A percentile compares a stretch with the other conserved stretches of the same genome.
These are phyloP conservation scores for Claviceps pazoutovae DNA, from an alignment of 2,329 filamentous ascomycete genomes.

Conservation along the genomic window DNA sequence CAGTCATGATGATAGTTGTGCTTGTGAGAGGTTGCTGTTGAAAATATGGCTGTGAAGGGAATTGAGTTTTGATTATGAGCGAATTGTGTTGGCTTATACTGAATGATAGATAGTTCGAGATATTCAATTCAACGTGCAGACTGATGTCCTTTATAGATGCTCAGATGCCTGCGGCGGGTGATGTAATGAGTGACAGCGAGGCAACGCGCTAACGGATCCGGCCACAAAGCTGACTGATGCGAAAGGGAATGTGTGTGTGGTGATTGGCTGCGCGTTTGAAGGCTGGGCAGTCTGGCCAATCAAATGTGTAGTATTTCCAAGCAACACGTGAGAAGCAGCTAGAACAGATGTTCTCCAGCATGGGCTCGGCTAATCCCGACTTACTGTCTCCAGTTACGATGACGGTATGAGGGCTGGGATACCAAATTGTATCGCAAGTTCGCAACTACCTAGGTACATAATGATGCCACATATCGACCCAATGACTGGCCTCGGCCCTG, in stretches of 20 bases:
- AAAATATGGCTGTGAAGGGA: neutral
- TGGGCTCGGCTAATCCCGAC: no score
- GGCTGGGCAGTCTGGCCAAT: neutral
- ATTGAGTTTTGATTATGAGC: neutral
- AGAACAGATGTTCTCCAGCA: slow-evolving; percentile 23
- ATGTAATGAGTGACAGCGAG: neutral
- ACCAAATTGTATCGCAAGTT: no score
- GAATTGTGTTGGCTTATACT: neutral
- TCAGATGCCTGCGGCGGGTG: neutral
- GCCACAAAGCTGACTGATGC: neutral
- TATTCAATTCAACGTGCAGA: neutral
- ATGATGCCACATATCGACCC: no score
- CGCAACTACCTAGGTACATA: no score
- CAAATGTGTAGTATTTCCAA: neutral
- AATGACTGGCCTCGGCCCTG: no score
- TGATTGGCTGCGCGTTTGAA: neutral
- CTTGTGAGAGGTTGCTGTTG: neutral
- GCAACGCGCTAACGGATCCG: neutral
- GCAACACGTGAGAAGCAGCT: neutral
- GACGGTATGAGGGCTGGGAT: no score
- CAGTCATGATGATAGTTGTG: slow-evolving; percentile 17
- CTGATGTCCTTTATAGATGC: neutral
- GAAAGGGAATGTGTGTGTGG: neutral
- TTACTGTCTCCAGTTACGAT: no score
- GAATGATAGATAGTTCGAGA: neutral